These are phyloP conservation scores for Annona cherimola DNA, from an alignment of 164 flowering plant genomes.

Conservation along the genomic window DNA sequence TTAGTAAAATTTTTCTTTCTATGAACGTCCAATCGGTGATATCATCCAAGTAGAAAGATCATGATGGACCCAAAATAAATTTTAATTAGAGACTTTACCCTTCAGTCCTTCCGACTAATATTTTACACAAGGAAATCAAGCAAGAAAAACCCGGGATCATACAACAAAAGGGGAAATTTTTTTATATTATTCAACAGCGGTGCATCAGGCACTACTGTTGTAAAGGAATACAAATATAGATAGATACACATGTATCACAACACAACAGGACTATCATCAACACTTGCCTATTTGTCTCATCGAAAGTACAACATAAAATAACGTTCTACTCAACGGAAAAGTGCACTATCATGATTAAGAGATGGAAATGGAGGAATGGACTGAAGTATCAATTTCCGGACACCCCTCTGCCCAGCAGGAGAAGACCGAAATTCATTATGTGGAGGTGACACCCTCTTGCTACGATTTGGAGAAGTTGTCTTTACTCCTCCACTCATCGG, in stretches of 20 bases:
- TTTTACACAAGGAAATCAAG: not conserved
- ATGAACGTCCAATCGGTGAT: no score
- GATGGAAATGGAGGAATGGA: conserved; percentile 90
- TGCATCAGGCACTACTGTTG: conserved; percentile 9
- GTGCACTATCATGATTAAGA: conserved; percentile 29
- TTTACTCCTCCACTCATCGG: conserved; percentile 34
- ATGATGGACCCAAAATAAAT: no score
- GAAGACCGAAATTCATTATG: conserved; percentile 35
- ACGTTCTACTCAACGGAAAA: conserved; percentile 3
- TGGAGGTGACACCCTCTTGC: conserved; percentile 88
- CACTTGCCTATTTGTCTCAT: conserved; percentile 13
- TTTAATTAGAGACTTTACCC: no score
- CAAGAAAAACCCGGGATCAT: not conserved
- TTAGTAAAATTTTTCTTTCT: no score
- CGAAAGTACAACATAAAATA: not conserved
- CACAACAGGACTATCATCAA: conserved; percentile 10
- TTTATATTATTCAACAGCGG: conserved; percentile 14
- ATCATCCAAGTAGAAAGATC: no score
- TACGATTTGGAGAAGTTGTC: conserved; percentile 63
- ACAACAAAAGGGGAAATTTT: conserved; percentile 7
- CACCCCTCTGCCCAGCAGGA: conserved; percentile 47
- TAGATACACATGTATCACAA: conserved; percentile 20
- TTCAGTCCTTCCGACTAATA: no score
- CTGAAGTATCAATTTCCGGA: conserved; percentile 69
- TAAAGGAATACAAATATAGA: conserved; percentile 13